Conservation (phyloP, 441 rosid genomes). For the Erodium trifolium region DNA sequence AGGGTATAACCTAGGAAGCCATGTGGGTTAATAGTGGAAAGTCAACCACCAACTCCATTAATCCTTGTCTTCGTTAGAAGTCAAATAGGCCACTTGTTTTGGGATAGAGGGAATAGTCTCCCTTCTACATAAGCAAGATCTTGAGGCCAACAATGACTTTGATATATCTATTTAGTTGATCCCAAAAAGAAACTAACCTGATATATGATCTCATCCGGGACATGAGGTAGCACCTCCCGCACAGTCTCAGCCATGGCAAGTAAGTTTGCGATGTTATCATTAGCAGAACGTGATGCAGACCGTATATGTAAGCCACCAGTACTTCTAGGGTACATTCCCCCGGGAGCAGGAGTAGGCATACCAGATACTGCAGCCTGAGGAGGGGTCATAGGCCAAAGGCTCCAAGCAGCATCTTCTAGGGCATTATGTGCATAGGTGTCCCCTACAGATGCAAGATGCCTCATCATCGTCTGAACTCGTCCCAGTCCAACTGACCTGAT, state of each 20-base stretch:
- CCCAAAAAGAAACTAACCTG: constrained; percentile 43
- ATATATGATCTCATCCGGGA: constrained; percentile 79
- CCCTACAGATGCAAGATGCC: constrained; percentile 94
- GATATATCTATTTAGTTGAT: too few species aligned
- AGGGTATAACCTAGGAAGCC: not conserved
- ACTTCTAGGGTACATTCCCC: constrained; percentile 42
- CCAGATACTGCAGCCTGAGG: constrained; percentile 62
- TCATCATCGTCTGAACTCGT: constrained; percentile 97
- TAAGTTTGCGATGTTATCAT: constrained; percentile 57
- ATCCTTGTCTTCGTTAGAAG: not conserved
- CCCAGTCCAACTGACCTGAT: constrained; percentile 71
- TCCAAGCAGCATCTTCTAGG: constrained; percentile 81
- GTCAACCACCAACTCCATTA: not conserved
- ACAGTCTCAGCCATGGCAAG: constrained; percentile 94
- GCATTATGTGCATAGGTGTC: constrained; percentile 89
- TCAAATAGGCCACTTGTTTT: not conserved
- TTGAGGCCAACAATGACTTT: too few species aligned
- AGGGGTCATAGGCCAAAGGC: constrained; percentile 74
- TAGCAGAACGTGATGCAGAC: constrained; percentile 37
- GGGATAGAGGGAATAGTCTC: too few species aligned
- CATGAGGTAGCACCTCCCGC: constrained; percentile 84
- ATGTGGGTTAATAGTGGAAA: not conserved
- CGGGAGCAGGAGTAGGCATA: constrained; percentile 34
- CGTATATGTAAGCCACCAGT: constrained; percentile 57
- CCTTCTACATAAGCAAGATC: too few species aligned